Percentiles rank a stretch among this genome's conserved stretches.
Evolutionary conservation across 2,329 filamentous ascomycete genomes (phyloP).

Genomic region (Nectriaceae sp.): DNA sequence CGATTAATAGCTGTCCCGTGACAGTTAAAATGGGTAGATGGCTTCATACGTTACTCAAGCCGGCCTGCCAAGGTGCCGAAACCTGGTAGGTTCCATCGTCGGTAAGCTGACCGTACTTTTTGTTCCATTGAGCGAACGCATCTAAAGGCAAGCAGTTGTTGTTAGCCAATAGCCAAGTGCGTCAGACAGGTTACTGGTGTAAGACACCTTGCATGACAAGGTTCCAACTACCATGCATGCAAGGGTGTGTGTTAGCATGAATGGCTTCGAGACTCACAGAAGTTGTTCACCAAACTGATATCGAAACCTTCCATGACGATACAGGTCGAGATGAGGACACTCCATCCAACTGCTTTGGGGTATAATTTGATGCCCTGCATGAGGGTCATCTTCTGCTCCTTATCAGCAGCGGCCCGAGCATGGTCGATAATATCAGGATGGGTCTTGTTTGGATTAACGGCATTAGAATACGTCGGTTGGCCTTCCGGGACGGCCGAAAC

Average conservation of each 20-base stretch:
- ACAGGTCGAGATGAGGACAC: constrained; percentile 22
- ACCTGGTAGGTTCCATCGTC: constrained; percentile 21
- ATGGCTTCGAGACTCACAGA: constrained; percentile 18
- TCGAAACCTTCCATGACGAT: constrained; percentile 27
- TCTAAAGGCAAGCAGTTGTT: background rate
- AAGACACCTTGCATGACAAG: background rate
- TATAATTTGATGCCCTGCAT: constrained; percentile 24
- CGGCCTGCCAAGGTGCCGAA: constrained; percentile 23
- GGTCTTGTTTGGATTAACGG: too few species aligned
- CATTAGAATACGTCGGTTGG: too few species aligned
- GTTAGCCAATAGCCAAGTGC: constrained; percentile 1
- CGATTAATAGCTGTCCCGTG: background rate
- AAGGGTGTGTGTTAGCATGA: background rate
- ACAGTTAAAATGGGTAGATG: too few species aligned
- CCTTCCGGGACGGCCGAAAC: too few species aligned
- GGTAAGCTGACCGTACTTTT: constrained; percentile 19
- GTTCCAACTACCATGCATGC: too few species aligned
- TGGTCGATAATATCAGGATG: constrained; percentile 13
- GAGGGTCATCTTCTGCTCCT: constrained; percentile 25
- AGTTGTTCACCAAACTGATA: constrained; percentile 22
- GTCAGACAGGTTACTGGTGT: constrained; percentile 8
- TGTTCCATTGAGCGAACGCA: constrained; percentile 23
- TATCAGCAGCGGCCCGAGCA: constrained; percentile 18
- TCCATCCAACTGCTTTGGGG: constrained; percentile 23
- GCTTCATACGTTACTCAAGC: constrained; percentile 17